These are phyloP conservation scores for Crithidia thermophila DNA, from an alignment of 208 protist species.

Conservation along the genomic window DNA sequence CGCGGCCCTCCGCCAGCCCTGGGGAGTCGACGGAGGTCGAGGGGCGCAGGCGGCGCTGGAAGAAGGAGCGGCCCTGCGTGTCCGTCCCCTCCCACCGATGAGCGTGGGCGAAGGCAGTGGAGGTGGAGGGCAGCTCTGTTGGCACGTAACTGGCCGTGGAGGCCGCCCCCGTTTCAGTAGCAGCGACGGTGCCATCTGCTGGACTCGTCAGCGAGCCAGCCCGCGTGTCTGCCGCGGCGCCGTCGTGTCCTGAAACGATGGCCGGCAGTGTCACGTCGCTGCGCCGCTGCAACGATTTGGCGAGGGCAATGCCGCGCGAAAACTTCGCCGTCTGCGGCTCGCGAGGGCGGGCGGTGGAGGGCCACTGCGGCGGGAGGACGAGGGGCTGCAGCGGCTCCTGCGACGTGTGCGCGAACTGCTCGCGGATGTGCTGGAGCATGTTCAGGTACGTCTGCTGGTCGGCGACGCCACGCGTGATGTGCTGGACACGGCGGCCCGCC, in stretches of 20 bases:
- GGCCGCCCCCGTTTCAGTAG: not conserved
- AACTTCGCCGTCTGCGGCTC: constrained; percentile 40
- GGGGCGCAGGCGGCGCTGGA: constrained; percentile 3
- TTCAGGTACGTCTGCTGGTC: constrained; percentile 41
- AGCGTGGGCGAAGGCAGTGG: constrained; percentile 18
- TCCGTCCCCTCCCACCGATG: constrained; percentile 26
- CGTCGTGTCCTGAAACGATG: not conserved
- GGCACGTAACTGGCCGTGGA: constrained; percentile 7
- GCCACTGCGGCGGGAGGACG: constrained; percentile 43
- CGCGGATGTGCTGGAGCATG: constrained; percentile 58
- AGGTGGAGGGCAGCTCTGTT: constrained; percentile 7
- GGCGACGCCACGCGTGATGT: constrained; percentile 31
- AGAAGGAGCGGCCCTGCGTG: constrained; percentile 21
- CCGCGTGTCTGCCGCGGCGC: not conserved
- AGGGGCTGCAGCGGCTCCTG: constrained; percentile 38
- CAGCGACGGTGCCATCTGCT: too few relatives aligned
- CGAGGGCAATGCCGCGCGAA: constrained; percentile 34
- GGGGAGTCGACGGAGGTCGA: too few relatives aligned
- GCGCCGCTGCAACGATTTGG: constrained; percentile 9
- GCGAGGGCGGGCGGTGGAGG: constrained; percentile 39
- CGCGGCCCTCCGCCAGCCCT: not conserved
- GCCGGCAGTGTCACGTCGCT: not conserved
- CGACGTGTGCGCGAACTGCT: constrained; percentile 42
- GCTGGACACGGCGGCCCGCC: constrained; percentile 21
- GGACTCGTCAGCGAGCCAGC: too few relatives aligned